Conservation (phyloP, 2,329 filamentous ascomycete genomes). For the Ramularia collo-cygni region DNA sequence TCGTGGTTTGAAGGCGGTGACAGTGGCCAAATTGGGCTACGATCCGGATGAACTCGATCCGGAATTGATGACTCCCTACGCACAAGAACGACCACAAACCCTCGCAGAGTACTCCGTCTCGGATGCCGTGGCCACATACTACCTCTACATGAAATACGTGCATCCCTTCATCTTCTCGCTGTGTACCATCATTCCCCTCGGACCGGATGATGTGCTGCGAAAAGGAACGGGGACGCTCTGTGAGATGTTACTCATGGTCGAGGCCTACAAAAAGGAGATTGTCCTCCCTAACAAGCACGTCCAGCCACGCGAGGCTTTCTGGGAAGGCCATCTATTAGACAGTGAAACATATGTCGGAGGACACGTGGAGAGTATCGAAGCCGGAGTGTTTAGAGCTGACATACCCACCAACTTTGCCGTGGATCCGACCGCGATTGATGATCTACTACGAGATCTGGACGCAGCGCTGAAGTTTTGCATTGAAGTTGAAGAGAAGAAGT, state of each 20-base stretch:
- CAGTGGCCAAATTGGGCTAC: slow-evolving; percentile 94
- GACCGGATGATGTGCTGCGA: slow-evolving; percentile 83
- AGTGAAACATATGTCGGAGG: slow-evolving; percentile 98
- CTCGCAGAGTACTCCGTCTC: slow-evolving; percentile 97
- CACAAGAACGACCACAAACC: slow-evolving; percentile 82
- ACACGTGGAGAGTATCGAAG: slow-evolving; percentile 98
- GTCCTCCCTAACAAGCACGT: slow-evolving; percentile 94
- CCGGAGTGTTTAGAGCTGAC: slow-evolving; percentile 90
- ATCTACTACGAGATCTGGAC: slow-evolving; percentile 79
- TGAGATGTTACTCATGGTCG: slow-evolving; percentile 98
- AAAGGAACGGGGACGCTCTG: slow-evolving; percentile 98
- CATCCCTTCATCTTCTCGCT: slow-evolving; percentile 98
- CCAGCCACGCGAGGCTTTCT: slow-evolving; percentile 85
- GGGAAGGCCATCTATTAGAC: slow-evolving; percentile 91
- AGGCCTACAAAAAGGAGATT: slow-evolving; percentile 88
- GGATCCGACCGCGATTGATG: slow-evolving; percentile 83
- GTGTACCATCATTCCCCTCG: slow-evolving; percentile 90
- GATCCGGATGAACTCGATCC: slow-evolving; percentile 97
- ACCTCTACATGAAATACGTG: slow-evolving; percentile 99
- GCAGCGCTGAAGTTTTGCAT: slow-evolving; percentile 78
- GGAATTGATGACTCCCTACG: slow-evolving; percentile 89
- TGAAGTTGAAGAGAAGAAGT: slow-evolving; percentile 47
- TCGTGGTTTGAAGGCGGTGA: slow-evolving; percentile 94
- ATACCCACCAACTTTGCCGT: slow-evolving; percentile 91
- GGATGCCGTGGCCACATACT: slow-evolving; percentile 97